Evolutionary conservation across 176 grass and related monocot genomes (phyloP).

Genomic region (Avena insularis): DNA sequence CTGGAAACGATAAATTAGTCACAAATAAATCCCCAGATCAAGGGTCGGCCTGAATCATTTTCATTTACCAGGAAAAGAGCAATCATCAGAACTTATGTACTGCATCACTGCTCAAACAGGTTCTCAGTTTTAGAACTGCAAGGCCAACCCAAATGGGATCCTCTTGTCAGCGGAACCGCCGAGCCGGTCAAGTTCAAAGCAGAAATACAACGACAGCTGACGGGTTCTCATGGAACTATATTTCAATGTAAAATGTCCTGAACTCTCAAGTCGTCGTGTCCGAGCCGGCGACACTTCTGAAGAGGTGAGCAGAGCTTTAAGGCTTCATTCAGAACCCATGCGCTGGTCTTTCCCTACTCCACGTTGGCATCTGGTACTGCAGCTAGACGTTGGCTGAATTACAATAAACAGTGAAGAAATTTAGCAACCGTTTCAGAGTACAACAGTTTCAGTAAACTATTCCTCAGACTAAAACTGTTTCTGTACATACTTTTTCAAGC

Average conservation of each 20-base stretch:
- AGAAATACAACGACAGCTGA: neutral
- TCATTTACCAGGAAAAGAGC: neutral
- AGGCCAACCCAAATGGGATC: neutral
- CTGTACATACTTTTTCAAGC: neutral
- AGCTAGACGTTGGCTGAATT: conserved; percentile 3
- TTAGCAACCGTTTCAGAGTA: neutral
- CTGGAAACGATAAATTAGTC: neutral
- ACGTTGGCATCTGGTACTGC: neutral
- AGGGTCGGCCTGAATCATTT: neutral
- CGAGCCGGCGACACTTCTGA: neutral
- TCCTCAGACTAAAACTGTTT: neutral
- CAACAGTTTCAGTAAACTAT: neutral
- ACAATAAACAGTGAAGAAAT: neutral
- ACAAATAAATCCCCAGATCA: neutral
- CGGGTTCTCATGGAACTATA: neutral
- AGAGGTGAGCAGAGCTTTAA: neutral
- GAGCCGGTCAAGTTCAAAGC: neutral
- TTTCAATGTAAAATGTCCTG: neutral
- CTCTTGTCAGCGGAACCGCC: neutral
- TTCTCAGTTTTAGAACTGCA: conserved; percentile 3
- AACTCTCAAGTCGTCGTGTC: neutral
- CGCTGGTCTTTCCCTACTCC: neutral
- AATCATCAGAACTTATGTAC: neutral
- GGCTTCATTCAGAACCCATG: neutral
- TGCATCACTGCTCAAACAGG: neutral